Evolutionary conservation across 257 asterid species (phyloP).

Genomic region (Solanum sejunctum): DNA sequence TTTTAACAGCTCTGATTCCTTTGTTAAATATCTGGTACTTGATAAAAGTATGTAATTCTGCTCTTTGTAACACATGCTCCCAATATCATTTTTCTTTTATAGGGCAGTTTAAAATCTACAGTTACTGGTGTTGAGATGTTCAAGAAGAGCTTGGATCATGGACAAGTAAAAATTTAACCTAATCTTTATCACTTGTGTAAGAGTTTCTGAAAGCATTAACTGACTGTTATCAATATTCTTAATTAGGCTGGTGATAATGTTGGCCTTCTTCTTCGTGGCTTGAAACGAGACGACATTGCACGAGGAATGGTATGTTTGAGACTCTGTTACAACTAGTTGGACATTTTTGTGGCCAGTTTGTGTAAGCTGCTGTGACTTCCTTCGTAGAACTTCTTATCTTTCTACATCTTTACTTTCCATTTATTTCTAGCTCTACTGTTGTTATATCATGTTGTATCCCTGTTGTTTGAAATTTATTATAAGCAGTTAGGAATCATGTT

Average conservation of each 20-base stretch:
- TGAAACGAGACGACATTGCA: conserved; percentile 78
- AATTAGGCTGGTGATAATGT: conserved; percentile 98
- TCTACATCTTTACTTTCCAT: not conserved
- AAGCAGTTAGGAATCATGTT: not conserved
- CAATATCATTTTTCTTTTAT: conserved; percentile 2
- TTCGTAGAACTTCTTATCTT: not conserved
- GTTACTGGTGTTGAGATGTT: conserved; percentile 99
- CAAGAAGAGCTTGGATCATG: conserved; percentile 84
- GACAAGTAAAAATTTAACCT: conserved; percentile 46
- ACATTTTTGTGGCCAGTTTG: not conserved
- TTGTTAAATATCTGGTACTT: not conserved
- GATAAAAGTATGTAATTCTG: not conserved
- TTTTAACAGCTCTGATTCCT: not conserved
- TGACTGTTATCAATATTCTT: not conserved
- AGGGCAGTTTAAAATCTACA: conserved; percentile 72
- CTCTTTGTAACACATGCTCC: not conserved
- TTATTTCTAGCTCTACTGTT: not conserved
- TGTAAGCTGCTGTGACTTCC: not conserved
- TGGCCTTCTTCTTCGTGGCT: conserved; percentile 92
- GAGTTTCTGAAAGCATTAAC: not conserved
- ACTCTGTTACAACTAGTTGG: not conserved
- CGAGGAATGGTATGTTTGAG: conserved; percentile 73
- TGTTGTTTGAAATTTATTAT: not conserved
- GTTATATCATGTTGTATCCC: not conserved
- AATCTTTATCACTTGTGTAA: not conserved